Evolutionary conservation across 2,329 filamentous ascomycete species (phyloP).

Genomic region (Cladosporium halotolerans): DNA sequence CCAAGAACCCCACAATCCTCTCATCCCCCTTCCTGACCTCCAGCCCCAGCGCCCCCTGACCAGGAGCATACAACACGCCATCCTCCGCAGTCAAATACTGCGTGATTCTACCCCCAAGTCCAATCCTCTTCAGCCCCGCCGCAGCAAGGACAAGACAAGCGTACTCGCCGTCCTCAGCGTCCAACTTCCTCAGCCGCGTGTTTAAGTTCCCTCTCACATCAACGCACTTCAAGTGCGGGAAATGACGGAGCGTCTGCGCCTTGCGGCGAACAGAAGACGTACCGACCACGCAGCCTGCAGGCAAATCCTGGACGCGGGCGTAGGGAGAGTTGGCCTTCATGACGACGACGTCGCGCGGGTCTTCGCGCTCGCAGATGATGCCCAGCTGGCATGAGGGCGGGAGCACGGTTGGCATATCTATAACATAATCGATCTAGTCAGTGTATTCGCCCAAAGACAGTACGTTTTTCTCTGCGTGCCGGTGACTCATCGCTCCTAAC

Average conservation of each 20-base stretch:
- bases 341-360: slow-evolving; percentile 40
- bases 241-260: slow-evolving; percentile 67
- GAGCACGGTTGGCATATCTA: slow-evolving; percentile 69
- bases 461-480: too few relatives aligned
- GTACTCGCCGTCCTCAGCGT: slow-evolving; percentile 66
- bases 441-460: too few relatives aligned
- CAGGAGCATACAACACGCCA: slow-evolving; percentile 79
- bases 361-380: slow-evolving; percentile 66
- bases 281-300: slow-evolving; percentile 70
- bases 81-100: slow-evolving; percentile 65
- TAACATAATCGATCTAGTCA: not conserved
- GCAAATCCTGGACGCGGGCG: slow-evolving; percentile 62
- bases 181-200: slow-evolving; percentile 74
- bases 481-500: too few relatives aligned
- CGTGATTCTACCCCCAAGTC: slow-evolving; percentile 62
- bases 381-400: slow-evolving; percentile 67
- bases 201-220: slow-evolving; percentile 84
- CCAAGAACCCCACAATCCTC: slow-evolving; percentile 53
- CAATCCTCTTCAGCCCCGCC: slow-evolving; percentile 71
- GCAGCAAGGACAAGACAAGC: slow-evolving; percentile 77
- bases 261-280: slow-evolving; percentile 82
- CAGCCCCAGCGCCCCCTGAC: slow-evolving; percentile 79
- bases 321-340: slow-evolving; percentile 44
- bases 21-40: slow-evolving; percentile 70
- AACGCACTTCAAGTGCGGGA: slow-evolving; percentile 67